Percentiles rank a stretch among this genome's conserved stretches.
These are phyloP conservation scores for Leishmania turanica DNA, from an alignment of 208 protist genomes.

Conservation along the genomic window DNA sequence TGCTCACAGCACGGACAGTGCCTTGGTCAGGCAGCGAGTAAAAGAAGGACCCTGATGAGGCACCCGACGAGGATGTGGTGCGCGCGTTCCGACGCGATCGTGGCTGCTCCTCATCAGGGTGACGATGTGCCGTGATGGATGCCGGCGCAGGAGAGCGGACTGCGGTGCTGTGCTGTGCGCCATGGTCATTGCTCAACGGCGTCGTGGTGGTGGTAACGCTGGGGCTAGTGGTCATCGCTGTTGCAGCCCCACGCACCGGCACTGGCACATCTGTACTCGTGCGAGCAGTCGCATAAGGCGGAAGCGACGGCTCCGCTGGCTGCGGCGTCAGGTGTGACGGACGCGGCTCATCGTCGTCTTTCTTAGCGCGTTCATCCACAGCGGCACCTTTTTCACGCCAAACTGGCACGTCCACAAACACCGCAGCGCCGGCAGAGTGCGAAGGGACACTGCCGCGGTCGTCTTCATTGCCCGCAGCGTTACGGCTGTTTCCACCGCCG, in stretches of 20 bases:
- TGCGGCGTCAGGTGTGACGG: neutral
- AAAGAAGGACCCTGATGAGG: conserved; percentile 14
- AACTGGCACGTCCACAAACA: neutral
- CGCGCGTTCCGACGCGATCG: neutral
- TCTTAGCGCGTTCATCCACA: neutral
- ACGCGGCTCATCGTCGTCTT: neutral
- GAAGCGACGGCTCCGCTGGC: neutral
- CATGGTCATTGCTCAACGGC: neutral
- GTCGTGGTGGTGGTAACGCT: neutral
- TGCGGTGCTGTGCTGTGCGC: neutral
- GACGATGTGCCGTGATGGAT: neutral
- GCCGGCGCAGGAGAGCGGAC: neutral
- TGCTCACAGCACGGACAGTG: neutral
- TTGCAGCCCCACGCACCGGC: neutral
- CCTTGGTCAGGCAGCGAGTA: conserved; percentile 17
- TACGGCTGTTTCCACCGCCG: neutral
- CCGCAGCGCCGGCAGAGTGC: neutral
- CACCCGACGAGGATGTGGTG: neutral
- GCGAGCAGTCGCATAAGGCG: neutral
- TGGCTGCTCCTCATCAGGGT: neutral
- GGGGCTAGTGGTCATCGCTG: neutral
- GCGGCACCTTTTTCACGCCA: neutral
- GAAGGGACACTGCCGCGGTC: neutral
- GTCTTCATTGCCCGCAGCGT: neutral
- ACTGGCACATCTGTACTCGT: neutral